Evolutionary conservation across 2,329 filamentous ascomycete genomes (phyloP).

Genomic region (Cytospora paraplurivora): DNA sequence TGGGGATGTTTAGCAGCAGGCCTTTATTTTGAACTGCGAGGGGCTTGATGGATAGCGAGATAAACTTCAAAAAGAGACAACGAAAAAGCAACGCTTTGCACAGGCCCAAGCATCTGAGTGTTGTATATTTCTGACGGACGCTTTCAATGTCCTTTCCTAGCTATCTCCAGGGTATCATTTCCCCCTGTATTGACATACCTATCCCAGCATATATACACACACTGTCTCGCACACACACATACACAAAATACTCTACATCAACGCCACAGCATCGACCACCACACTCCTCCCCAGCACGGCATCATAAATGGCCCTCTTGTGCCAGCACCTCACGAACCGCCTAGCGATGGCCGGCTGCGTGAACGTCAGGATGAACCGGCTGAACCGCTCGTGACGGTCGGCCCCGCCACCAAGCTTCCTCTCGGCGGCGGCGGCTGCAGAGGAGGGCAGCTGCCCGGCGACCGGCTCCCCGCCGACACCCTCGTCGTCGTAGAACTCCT

Average conservation of each 20-base stretch:
- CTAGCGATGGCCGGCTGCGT: conserved; percentile 55
- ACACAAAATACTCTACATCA: conserved; percentile 25
- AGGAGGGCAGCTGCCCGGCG: background rate
- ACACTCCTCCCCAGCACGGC: conserved; percentile 30
- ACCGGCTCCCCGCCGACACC: background rate
- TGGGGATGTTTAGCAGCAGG: background rate
- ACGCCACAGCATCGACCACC: conserved; percentile 35
- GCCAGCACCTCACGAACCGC: conserved; percentile 50
- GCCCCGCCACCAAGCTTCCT: conserved; percentile 27
- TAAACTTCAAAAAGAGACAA: background rate
- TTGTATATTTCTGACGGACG: background rate
- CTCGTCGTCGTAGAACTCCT: conserved; percentile 8
- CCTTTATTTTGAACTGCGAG: background rate
- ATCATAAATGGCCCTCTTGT: conserved; percentile 41
- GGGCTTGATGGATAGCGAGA: background rate
- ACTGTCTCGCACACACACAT: too few relatives aligned
- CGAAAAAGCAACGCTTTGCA: background rate
- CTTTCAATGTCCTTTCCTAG: background rate
- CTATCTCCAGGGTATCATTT: background rate
- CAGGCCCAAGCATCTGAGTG: background rate
- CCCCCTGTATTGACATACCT: conserved; percentile 2
- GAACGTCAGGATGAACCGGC: conserved; percentile 59
- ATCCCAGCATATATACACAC: background rate
- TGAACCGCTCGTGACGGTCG: conserved; percentile 42
- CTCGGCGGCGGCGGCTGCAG: conserved; percentile 17